phyloP scores from a whole-genome alignment of 1,139 yeast genomes.

The Suhomyces atakaporum region DNA sequence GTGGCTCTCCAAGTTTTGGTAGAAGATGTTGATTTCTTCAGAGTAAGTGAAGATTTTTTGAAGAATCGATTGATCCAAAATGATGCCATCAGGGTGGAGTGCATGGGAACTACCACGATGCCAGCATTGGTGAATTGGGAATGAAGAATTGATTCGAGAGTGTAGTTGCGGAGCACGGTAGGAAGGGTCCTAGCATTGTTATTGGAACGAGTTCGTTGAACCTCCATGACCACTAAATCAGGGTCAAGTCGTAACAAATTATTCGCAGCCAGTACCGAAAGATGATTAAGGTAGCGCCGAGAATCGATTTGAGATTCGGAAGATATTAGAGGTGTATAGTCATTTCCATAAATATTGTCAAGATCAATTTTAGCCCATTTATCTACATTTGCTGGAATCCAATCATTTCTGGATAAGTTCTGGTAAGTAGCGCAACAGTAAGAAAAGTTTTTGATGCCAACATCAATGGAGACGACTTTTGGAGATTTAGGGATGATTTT shows the following conservation, averaged over 20 bases:
- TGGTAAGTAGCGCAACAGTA: slow-evolving; percentile 30
- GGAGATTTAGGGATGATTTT: slow-evolving; percentile 14
- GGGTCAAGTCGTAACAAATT: slow-evolving; percentile 19
- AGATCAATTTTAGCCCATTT: slow-evolving; percentile 37
- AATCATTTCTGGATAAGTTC: slow-evolving; percentile 10
- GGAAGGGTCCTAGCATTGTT: slow-evolving; percentile 40
- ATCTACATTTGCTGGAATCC: slow-evolving; percentile 11
- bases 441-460: slow-evolving; percentile 46
- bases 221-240: slow-evolving; percentile 35
- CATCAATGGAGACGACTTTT: slow-evolving; percentile 34
- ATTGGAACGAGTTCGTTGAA: slow-evolving; percentile 43
- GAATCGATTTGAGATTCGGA: slow-evolving; percentile 24
- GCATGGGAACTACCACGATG: slow-evolving; percentile 32
- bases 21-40: slow-evolving; percentile 10
- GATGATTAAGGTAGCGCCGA: slow-evolving; percentile 28
- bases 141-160: slow-evolving; percentile 38
- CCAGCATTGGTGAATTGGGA: slow-evolving; percentile 21
- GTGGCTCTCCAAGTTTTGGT: slow-evolving; percentile 24
- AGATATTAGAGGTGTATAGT: slow-evolving; percentile 16
- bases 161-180: slow-evolving; percentile 36
- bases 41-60: slow-evolving; percentile 18
- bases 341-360: slow-evolving; percentile 22
- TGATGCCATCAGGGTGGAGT: slow-evolving; percentile 37
- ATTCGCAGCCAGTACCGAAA: slow-evolving; percentile 24
- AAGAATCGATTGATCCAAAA: slow-evolving; percentile 43